Evolutionary conservation across 129 eudicot species (phyloP).

Genomic region (Escallonia herrerae): DNA sequence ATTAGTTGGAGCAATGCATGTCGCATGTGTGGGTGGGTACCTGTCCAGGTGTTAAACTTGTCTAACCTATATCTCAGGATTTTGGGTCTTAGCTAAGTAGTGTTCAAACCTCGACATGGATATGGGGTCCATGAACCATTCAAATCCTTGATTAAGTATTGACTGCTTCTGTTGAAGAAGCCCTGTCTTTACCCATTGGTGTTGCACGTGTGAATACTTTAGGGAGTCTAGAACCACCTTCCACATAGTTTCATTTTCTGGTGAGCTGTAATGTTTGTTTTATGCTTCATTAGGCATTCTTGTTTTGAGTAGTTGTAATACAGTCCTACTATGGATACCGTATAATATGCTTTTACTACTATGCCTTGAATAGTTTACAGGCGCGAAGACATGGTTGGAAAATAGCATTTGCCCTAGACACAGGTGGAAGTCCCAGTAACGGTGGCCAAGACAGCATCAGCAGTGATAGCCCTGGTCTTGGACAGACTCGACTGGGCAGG

Average conservation of each 20-base stretch:
- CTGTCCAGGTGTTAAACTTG: neutral
- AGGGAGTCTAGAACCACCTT: no score
- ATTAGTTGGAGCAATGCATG: neutral
- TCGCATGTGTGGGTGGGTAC: no score
- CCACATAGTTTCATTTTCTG: no score
- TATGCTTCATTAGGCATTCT: no score
- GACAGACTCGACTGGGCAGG: slow-evolving; percentile 83
- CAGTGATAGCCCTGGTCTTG: slow-evolving; percentile 42
- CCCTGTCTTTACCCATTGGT: no score
- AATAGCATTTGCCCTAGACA: slow-evolving; percentile 58
- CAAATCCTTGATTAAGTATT: no score
- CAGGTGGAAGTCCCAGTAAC: slow-evolving; percentile 53
- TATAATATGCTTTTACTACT: neutral
- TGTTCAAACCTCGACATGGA: neutral
- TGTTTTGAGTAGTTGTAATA: neutral
- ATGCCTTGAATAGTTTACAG: slow-evolving; percentile 24
- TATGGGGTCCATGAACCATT: neutral
- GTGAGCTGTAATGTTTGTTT: no score
- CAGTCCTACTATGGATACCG: neutral
- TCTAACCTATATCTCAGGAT: neutral
- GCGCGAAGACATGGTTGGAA: slow-evolving; percentile 28
- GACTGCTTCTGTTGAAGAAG: no score
- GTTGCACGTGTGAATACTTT: no score
- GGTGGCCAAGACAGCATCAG: slow-evolving; percentile 43
- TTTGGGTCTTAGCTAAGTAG: neutral